Evolutionary conservation across 306 rosid genomes (phyloP), one percentile per base, ranked within the genome.

Genomic region (Chamaecrista fasciculata): DNA sequence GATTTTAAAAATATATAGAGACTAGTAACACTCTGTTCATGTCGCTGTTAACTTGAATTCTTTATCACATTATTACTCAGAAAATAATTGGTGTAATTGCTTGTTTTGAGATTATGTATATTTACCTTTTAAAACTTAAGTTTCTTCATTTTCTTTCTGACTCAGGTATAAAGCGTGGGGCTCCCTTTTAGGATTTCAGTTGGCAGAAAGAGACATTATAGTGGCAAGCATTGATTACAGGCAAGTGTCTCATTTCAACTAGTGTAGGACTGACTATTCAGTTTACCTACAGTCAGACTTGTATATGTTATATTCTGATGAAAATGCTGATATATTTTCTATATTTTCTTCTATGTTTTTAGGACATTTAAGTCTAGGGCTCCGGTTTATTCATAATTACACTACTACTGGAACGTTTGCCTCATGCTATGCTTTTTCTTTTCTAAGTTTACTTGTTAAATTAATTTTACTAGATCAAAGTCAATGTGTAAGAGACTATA

Each of bases 111-210:
- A 25, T 51, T 37, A 23, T 59, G 48, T 66, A 40, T 67, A 3
- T 66, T 61, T 72, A 7, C 42, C 60, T 57, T 37, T 47, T 66
- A 33, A 66, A 67, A 52, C 15, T 71, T 71, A 75, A 71, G 62
- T 77, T 71, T 79, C 52, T 56, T 31, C 34, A 1, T 20, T 69
- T 81, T 79, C 52, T n/a, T 75, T 72, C 58, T 76, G 71, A 62
- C 81, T 76, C 61, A 95, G 99, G 88, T 84, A 95, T 71, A 95
- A 95, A 87, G 97, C 99, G 46, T 95, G 99, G 97, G 99, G 99
- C 65, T 76, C 96, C 62, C 86, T 95, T 76, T 80, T 91, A 76
- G 99, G 97, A 72, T 71, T 87, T 43, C 92, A 82, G 76, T 81
- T 95, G 79, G 97, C 95, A 51, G 95, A 95, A 80, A 84, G 96